phyloP scores from a whole-genome alignment of 805 yeast genomes.

The Monosporozyma servazzii region DNA sequence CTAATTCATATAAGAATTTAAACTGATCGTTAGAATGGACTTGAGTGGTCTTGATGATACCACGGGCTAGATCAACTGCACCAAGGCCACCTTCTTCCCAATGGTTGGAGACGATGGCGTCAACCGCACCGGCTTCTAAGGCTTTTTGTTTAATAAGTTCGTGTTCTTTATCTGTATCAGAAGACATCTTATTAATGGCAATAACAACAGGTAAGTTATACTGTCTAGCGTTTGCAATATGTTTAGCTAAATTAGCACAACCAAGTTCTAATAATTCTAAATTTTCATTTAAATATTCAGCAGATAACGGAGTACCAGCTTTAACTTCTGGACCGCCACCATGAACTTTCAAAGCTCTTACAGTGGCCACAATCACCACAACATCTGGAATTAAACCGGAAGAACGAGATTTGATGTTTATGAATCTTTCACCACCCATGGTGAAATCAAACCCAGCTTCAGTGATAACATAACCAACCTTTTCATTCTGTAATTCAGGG shows the following conservation, averaged over 20 bases:
- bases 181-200: slow-evolving; percentile 80
- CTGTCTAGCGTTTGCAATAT: slow-evolving; percentile 72
- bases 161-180: slow-evolving; percentile 76
- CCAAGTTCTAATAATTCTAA: slow-evolving; percentile 70
- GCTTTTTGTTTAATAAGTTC: slow-evolving; percentile 74
- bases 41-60: slow-evolving; percentile 63
- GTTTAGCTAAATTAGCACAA: slow-evolving; percentile 82
- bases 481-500: neutral
- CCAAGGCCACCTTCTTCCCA: slow-evolving; percentile 96
- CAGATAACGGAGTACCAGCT: slow-evolving; percentile 86
- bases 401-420: slow-evolving; percentile 90
- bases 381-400: slow-evolving; percentile 83
- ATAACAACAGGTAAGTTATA: slow-evolving; percentile 91
- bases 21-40: slow-evolving; percentile 43
- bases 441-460: slow-evolving; percentile 99
- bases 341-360: slow-evolving; percentile 91
- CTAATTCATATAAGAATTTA: slow-evolving; percentile 52
- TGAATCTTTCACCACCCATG: slow-evolving; percentile 97
- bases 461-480: slow-evolving; percentile 79
- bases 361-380: slow-evolving; percentile 91
- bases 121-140: slow-evolving; percentile 82
- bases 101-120: slow-evolving; percentile 84
- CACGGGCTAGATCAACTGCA: slow-evolving; percentile 73
- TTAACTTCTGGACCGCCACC: slow-evolving; percentile 98
- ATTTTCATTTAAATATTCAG: slow-evolving; percentile 72